Conservation (phyloP, 345 rosid genomes). For the Citrus medica region DNA sequence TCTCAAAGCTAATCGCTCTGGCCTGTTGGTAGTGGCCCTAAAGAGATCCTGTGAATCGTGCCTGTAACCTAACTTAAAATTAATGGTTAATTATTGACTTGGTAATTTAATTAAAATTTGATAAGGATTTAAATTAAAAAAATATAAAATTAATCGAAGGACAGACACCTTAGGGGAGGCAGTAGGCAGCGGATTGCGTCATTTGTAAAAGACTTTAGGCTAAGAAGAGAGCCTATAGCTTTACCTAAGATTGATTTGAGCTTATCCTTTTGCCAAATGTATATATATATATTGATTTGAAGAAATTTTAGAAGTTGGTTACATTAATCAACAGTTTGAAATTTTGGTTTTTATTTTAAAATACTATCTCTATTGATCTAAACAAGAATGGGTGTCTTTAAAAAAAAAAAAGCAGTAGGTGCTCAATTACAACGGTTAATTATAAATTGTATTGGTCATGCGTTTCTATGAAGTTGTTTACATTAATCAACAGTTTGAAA, state of each 20-base stretch:
- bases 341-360: background rate
- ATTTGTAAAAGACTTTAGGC: background rate
- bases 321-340: background rate
- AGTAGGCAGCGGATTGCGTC: conserved; percentile 6
- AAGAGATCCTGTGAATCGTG: conserved; percentile 12
- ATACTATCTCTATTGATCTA: background rate
- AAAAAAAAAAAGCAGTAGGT: no score
- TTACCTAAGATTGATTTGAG: conserved; percentile 4
- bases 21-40: background rate
- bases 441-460: no score
- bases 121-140: background rate
- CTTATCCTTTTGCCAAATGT: background rate
- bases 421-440: no score
- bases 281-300: rapidly evolving
- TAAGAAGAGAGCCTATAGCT: background rate
- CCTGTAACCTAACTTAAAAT: conserved; percentile 1
- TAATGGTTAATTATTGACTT: background rate
- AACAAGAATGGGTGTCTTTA: no score
- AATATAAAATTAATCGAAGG: background rate
- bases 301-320: background rate
- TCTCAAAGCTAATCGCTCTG: background rate
- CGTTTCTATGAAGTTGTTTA: no score
- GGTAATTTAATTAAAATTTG: background rate
- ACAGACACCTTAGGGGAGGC: conserved; percentile 8
- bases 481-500: no score